phyloP scores from a whole-genome alignment of 2,329 filamentous ascomycete species.

The Trichoderma polysporum region DNA sequence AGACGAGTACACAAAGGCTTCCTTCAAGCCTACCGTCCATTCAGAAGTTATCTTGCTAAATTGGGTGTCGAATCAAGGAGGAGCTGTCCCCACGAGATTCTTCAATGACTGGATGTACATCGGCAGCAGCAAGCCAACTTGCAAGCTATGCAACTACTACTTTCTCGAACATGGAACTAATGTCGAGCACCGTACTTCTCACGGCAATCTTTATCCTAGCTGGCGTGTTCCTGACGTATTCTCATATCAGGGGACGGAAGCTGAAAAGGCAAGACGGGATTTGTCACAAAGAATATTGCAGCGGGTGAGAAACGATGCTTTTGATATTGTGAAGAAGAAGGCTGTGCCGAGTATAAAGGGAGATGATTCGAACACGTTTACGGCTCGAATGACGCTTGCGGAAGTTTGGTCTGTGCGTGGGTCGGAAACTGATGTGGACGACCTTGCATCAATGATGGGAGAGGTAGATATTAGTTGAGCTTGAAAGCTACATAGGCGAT shows the following conservation, averaged over 20 bases:
- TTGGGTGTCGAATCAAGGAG: not conserved
- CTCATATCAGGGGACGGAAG: not conserved
- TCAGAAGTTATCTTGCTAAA: conserved; percentile 6
- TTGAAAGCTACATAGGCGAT: too few species aligned
- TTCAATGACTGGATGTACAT: not conserved
- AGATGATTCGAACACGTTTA: not conserved
- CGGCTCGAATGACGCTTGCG: not conserved
- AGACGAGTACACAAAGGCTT: not conserved
- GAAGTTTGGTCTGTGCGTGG: not conserved
- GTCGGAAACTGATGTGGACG: not conserved
- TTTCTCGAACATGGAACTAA: not conserved
- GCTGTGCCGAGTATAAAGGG: not conserved
- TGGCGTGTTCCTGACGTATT: conserved; percentile 7
- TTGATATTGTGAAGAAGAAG: not conserved
- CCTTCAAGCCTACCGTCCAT: not conserved
- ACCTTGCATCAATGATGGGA: not conserved
- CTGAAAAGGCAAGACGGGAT: not conserved
- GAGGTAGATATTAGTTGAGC: not conserved
- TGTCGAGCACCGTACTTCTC: not conserved
- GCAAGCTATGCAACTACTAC: not conserved
- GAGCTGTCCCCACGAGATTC: not conserved
- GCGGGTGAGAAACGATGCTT: not conserved
- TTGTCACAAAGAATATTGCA: not conserved
- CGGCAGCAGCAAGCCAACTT: not conserved
- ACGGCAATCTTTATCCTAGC: conserved; percentile 2